Evolutionary conservation across 164 flowering plant species (phyloP).

Genomic region (Sedum album): DNA sequence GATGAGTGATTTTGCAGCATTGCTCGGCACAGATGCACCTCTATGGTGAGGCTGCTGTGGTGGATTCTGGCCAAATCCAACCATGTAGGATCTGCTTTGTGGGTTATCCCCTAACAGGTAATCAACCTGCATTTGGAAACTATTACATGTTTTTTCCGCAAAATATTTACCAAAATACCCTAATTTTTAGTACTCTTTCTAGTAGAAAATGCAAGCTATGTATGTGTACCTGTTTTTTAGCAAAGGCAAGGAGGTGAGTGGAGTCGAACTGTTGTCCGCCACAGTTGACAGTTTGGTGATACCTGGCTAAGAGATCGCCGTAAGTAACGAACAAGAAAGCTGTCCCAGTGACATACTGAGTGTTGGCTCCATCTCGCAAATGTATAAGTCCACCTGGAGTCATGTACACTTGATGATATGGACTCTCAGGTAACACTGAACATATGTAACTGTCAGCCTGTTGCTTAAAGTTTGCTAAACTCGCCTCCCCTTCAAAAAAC

Average conservation of each 20-base stretch:
- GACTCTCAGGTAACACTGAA: slow-evolving; percentile 60
- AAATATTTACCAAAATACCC: background rate
- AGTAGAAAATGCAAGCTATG: too few relatives aligned
- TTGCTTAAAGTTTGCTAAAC: slow-evolving; percentile 33
- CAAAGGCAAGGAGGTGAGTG: slow-evolving; percentile 39
- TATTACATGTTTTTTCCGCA: too few relatives aligned
- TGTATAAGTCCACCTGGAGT: slow-evolving; percentile 70
- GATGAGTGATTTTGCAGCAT: slow-evolving; percentile 12
- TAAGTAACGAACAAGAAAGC: slow-evolving; percentile 56
- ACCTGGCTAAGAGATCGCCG: slow-evolving; percentile 42
- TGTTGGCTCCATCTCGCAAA: slow-evolving; percentile 85
- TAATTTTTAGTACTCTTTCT: too few relatives aligned
- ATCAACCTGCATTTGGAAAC: slow-evolving; percentile 50
- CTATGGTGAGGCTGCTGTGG: slow-evolving; percentile 82
- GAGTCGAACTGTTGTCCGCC: slow-evolving; percentile 43
- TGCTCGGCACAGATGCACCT: slow-evolving; percentile 64
- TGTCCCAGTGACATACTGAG: slow-evolving; percentile 68
- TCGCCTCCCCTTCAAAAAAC: slow-evolving; percentile 38
- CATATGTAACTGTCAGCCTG: slow-evolving; percentile 73
- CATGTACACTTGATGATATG: slow-evolving; percentile 40
- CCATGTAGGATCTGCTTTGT: slow-evolving; percentile 71
- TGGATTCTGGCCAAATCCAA: slow-evolving; percentile 67
- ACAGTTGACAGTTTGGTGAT: slow-evolving; percentile 45
- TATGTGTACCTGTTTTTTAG: slow-evolving; percentile 59
- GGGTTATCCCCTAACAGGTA: slow-evolving; percentile 78